Evolutionary conservation across 1,139 yeast genomes (phyloP), one percentile per base, ranked within the genome.

Genomic region (Taiozyma onychis): DNA sequence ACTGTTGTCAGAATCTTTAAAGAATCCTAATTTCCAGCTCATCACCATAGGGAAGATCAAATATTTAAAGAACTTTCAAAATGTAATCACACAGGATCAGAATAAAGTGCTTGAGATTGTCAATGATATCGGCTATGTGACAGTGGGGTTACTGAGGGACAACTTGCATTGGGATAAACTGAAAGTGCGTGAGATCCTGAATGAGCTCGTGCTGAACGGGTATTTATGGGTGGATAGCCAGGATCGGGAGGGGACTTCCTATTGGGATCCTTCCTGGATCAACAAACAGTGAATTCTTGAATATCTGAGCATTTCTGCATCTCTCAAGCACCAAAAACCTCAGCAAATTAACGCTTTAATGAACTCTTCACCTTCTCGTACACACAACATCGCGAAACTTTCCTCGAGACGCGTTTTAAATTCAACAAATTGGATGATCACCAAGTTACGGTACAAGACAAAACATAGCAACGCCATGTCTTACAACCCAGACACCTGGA

Each of bases 401-500:
- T 32, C 16, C 4, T 4, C 13, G 11, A 32, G 10, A n/a, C 35
- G 35, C 35, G 35, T 14, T 16, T 16, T 10, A 16, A 35, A n/a
- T 4, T 37, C 6, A 16, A 18, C 41, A 37, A 35, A 35, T 18
- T 16, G 13, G 22, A 16, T 16, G 7, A 35, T 9, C 7, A 16
- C 14, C 37, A 34, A 9, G 11, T 13, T 13, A 1, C 8, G n/a
- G 14, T 9, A 28, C 10, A 28, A 13, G 11, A 28, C 13, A 10
- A 28, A 35, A 6, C 39, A 18, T 22, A 37, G 7, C 41, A 18
- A 37, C 24, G n/a, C 41, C 5, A 56, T 55, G 58, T 52, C 60
- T 1, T 68, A 66, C 51, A 66, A 69, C 46, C 76, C 90, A 1
- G 87, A 82, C 54, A 66, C 74, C 16, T 86, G 93, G 93, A 83